phyloP scores from a whole-genome alignment of 164 flowering plant genomes.

The Platanus orientalis region DNA sequence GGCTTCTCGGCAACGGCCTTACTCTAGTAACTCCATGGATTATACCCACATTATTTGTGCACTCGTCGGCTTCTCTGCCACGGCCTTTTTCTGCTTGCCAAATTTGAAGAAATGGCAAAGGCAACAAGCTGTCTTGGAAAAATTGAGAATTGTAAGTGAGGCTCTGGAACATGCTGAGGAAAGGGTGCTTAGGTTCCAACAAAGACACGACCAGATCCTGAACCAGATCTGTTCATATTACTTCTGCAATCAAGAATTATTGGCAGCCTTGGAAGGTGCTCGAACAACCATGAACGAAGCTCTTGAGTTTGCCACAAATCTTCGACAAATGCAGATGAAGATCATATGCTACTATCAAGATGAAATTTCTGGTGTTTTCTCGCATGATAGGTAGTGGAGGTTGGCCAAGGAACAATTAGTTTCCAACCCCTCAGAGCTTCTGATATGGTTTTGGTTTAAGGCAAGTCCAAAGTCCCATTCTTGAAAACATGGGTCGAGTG shows the following conservation, averaged over 20 bases:
- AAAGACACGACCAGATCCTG: conserved; percentile 52
- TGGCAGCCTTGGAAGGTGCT: conserved; percentile 38
- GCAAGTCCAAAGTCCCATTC: too few relatives aligned
- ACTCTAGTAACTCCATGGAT: conserved; percentile 24
- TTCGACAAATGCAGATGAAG: conserved; percentile 41
- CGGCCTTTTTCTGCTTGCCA: conserved; percentile 27
- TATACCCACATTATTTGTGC: conserved; percentile 19
- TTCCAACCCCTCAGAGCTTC: too few relatives aligned
- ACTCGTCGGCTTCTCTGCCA: conserved; percentile 37
- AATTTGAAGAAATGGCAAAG: conserved; percentile 26
- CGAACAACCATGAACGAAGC: conserved; percentile 48
- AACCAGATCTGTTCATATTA: conserved; percentile 37
- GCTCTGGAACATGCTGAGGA: conserved; percentile 43
- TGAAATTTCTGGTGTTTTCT: conserved; percentile 11
- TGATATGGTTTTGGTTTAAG: too few relatives aligned
- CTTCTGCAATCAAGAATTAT: conserved; percentile 30
- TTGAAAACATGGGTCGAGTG: too few relatives aligned
- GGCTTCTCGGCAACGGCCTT: conserved; percentile 41
- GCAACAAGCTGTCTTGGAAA: conserved; percentile 23
- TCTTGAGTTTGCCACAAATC: conserved; percentile 27
- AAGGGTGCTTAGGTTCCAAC: conserved; percentile 26
- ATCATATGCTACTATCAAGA: conserved; percentile 29
- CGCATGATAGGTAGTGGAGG: neutral
- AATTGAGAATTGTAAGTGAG: conserved; percentile 30
- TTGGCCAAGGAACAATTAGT: conserved; percentile 4